Percentiles rank a stretch among this genome's conserved stretches.
These are phyloP conservation scores for Zalerion maritima DNA, from an alignment of 495 filamentous ascomycete genomes.

Conservation along the genomic window DNA sequence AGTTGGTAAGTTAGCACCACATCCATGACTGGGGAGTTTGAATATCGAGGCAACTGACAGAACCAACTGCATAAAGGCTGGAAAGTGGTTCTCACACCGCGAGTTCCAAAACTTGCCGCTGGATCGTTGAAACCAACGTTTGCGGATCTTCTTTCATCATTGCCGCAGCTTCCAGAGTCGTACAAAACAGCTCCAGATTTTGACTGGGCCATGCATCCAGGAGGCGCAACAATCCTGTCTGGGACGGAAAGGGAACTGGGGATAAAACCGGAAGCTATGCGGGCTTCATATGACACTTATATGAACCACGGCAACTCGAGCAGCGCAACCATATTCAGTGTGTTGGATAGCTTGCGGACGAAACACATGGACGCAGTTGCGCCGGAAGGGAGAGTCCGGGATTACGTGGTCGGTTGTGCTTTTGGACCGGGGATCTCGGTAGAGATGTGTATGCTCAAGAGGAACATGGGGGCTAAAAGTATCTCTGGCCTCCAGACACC, in stretches of 20 bases:
- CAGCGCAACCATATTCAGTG: constrained; percentile 45
- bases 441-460: constrained; percentile 47
- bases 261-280: constrained; percentile 42
- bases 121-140: constrained; percentile 35
- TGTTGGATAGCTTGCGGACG: constrained; percentile 40
- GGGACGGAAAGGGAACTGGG: constrained; percentile 39
- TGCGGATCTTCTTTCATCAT: constrained; percentile 24
- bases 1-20: constrained; percentile 19
- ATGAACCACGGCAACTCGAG: constrained; percentile 48
- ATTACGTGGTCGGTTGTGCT: constrained; percentile 46
- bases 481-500: constrained; percentile 22
- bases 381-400: constrained; percentile 26
- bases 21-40: background rate
- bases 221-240: constrained; percentile 47
- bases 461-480: constrained; percentile 17
- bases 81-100: constrained; percentile 45
- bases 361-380: constrained; percentile 41
- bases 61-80: constrained; percentile 18
- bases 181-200: constrained; percentile 35
- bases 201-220: constrained; percentile 58
- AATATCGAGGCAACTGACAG: too few relatives aligned
- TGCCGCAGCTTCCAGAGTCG: constrained; percentile 24
- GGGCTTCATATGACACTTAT: constrained; percentile 47
- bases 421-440: constrained; percentile 51
- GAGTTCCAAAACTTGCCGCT: constrained; percentile 37